A percentile compares a stretch with the other conserved stretches of the same genome.
Evolutionary conservation across 2,329 filamentous ascomycete species (phyloP).

Genomic region (Fonsecaea pedrosoi): DNA sequence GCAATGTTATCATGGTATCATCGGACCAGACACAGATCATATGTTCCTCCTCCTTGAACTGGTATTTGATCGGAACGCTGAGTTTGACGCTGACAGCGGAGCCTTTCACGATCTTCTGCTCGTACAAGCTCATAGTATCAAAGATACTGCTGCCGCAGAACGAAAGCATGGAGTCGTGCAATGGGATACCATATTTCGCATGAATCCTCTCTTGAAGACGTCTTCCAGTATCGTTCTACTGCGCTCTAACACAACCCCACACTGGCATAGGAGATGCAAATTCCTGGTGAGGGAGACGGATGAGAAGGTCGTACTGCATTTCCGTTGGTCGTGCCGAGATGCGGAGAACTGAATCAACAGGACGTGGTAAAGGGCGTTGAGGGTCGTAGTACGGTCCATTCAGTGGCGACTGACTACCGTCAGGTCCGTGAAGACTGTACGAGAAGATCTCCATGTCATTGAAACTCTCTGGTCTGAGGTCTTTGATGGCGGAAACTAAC

Average conservation of each 20-base stretch:
- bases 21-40: not conserved
- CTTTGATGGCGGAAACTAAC: not conserved
- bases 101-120: not conserved
- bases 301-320: not conserved
- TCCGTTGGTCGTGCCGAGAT: not conserved
- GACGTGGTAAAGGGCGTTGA: not conserved
- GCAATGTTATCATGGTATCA: not conserved
- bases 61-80: not conserved
- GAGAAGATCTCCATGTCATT: conserved; percentile 8
- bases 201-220: not conserved
- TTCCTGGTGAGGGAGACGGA: not conserved
- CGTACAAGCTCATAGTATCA: not conserved
- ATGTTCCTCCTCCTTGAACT: not conserved
- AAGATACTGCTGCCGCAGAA: not conserved
- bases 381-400: not conserved
- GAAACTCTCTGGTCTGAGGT: not conserved
- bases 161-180: not conserved
- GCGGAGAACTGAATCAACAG: not conserved
- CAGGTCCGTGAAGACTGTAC: not conserved
- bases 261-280: not conserved
- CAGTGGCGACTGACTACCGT: not conserved
- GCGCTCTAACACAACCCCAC: not conserved
- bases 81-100: not conserved
- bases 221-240: conserved; percentile 1
- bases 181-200: not conserved